These are phyloP conservation scores for Phytophthora ramorum DNA, from an alignment of 352 stramenopile genomes.

Conservation along the genomic window DNA sequence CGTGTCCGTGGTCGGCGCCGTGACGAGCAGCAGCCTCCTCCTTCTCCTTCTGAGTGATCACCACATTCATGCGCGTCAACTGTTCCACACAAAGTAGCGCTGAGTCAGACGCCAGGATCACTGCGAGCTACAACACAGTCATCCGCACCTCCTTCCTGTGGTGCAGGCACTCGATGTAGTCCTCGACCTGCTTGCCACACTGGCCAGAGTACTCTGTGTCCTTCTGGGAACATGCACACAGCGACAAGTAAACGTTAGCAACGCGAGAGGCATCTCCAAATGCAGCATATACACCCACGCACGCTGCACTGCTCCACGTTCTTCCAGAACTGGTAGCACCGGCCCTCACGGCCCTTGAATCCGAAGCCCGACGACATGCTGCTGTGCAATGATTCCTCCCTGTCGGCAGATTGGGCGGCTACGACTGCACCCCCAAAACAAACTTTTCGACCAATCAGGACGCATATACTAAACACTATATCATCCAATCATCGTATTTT, in stretches of 20 bases:
- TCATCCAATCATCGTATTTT: not conserved
- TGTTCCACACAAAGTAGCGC: constrained; percentile 26
- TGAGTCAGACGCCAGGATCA: not conserved
- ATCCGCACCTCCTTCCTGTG: constrained; percentile 92
- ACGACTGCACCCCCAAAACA: constrained; percentile 3
- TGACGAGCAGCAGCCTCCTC: constrained; percentile 62
- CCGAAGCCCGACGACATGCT: constrained; percentile 95
- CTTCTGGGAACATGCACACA: constrained; percentile 58
- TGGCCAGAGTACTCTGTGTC: constrained; percentile 82
- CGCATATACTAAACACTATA: not conserved
- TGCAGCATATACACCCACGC: constrained; percentile 61
- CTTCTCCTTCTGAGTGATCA: constrained; percentile 82
- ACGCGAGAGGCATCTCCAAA: not conserved
- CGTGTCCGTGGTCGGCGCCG: constrained; percentile 50
- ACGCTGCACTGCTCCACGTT: constrained; percentile 95
- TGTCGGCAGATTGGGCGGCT: constrained; percentile 26
- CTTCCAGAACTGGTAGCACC: constrained; percentile 96
- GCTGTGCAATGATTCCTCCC: constrained; percentile 14
- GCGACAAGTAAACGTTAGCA: not conserved
- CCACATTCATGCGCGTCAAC: constrained; percentile 87
- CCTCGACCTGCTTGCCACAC: constrained; percentile 89
- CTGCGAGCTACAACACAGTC: not conserved
- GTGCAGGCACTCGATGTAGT: constrained; percentile 97
- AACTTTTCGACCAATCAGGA: not conserved
- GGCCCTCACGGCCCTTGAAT: constrained; percentile 91